These are phyloP conservation scores for Gilbertella persicaria DNA, from an alignment of 371 early-diverging fungal genomes.

Conservation along the genomic window DNA sequence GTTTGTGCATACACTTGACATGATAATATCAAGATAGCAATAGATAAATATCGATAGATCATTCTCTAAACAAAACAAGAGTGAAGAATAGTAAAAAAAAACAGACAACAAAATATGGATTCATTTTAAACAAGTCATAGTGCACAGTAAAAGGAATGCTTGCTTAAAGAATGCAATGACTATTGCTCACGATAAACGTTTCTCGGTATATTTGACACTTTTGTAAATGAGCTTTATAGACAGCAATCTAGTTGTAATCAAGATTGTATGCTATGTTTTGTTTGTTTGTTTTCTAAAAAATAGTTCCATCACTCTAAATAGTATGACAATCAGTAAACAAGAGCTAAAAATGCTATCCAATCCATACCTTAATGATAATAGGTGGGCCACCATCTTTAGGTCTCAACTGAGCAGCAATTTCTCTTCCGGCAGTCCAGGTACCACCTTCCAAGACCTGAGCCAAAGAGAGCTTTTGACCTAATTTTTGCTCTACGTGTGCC, in stretches of 20 bases:
- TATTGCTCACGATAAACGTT: too few species aligned
- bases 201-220: too few species aligned
- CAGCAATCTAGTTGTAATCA: not conserved
- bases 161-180: too few species aligned
- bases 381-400: constrained; percentile 85
- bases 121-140: too few species aligned
- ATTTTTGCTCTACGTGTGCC: constrained; percentile 50
- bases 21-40: not conserved
- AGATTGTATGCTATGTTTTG: too few species aligned
- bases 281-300: constrained; percentile 46
- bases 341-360: not conserved
- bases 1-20: not conserved
- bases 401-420: constrained; percentile 78
- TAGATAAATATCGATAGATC: not conserved
- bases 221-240: too few species aligned
- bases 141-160: too few species aligned
- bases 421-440: constrained; percentile 90
- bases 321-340: too few species aligned
- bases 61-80: not conserved
- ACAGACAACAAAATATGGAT: too few species aligned
- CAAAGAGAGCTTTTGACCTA: constrained; percentile 61
- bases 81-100: too few species aligned
- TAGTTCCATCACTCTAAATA: constrained; percentile 52
- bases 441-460: constrained; percentile 92
- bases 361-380: constrained; percentile 66